phyloP scores from a whole-genome alignment of 495 filamentous ascomycete genomes.

The Xylaria grammica region DNA sequence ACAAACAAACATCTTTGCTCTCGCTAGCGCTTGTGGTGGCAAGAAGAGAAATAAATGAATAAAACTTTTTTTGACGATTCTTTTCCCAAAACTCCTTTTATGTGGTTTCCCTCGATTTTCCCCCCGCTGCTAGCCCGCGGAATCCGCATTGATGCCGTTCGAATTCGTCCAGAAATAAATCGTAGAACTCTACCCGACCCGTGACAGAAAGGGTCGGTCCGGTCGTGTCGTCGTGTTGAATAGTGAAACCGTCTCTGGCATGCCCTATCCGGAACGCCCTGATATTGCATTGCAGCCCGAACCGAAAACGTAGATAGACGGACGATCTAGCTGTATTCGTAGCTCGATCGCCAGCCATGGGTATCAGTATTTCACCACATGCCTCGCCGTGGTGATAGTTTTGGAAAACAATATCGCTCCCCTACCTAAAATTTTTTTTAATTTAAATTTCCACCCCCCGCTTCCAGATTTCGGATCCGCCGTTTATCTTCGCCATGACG shows the following conservation, averaged over 20 bases:
- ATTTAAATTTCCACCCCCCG: no score
- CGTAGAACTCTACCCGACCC: not conserved
- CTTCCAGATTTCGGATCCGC: no score
- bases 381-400: conserved; percentile 14
- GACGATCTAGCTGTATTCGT: conserved; percentile 11
- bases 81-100: conserved; percentile 13
- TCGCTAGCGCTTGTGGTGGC: conserved; percentile 8
- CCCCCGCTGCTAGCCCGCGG: conserved; percentile 5
- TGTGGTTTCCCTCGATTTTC: conserved; percentile 2
- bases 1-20: not conserved
- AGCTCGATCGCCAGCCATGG: conserved; percentile 13
- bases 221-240: conserved; percentile 15
- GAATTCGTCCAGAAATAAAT: conserved; percentile 19
- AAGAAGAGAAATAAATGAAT: conserved; percentile 1
- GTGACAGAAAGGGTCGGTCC: not conserved
- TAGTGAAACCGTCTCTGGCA: conserved; percentile 11
- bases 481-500: no score
- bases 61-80: conserved; percentile 10
- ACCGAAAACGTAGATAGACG: conserved; percentile 16
- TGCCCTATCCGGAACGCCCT: conserved; percentile 26
- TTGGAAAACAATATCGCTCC: conserved; percentile 6
- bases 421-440: no score
- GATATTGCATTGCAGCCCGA: conserved; percentile 18
- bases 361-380: conserved; percentile 19
- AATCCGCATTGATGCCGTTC: conserved; percentile 5